Base-by-base conservation (phyloP, 1,284 basidiomycete species). In the Sparassis latifolia region DNA sequence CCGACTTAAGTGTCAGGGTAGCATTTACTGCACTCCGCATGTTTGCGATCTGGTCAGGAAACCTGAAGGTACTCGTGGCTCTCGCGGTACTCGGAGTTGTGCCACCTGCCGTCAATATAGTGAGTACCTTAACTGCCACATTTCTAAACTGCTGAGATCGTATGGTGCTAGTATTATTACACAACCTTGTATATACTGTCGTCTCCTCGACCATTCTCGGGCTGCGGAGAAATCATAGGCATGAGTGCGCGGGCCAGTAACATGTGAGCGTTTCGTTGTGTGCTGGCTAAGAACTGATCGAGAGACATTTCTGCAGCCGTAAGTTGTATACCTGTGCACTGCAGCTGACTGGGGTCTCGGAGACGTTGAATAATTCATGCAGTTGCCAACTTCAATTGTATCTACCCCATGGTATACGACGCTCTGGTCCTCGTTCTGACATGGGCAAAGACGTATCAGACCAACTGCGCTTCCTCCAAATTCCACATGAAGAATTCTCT, bases 101-200 rank as follows among this genome's bases (percentile, higher is more conserved):
- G 9, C 50, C 53, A 4, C 49, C 55, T 9, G 50, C 30, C 4
- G 39, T 54, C 30, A 58, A 60, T 37, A 45, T 55, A 12, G 58
- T 58, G 30, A 4, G 55, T 45, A 12, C 29, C 10, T 46, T 9
- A 3, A n/a, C 27, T 7, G 35, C 7, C 35, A 37, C 35, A 35
- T 39, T 31, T n/a, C n/a, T 42, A n/a, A 10, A 39, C 9, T 10
- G 39, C 28, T 47, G 39, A 42, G 32, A 3, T 33, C 31, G 7
- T 10, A 39, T 29, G 20, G 45, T 27, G 10, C 20, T 41, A 57
- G 56, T 57, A 51, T 31, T 53, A 57, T 43, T 55, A 55, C 35
- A 81, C 79, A 0, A 77, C 78, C 12, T 81, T 84, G 67, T 80
- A 80, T 57, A 75, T 81, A 46, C 69, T 72, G 28, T 59, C 76